Base-by-base conservation (phyloP, 1,284 basidiomycete species). In the Fomitopsis betulina region DNA sequence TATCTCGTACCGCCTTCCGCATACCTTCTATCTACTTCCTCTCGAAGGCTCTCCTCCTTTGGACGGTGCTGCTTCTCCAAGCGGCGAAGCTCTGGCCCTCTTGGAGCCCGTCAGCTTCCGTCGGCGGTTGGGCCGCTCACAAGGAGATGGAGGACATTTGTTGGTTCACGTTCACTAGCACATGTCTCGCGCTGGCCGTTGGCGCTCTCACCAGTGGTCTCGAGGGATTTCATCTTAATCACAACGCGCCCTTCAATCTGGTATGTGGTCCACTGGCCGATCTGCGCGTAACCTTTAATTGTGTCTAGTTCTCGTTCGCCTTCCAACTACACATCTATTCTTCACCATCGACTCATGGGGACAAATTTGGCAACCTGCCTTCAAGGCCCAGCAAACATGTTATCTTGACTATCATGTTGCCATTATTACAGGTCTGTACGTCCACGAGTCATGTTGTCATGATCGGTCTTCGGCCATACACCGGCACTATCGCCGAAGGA, bases 251-350 rank as follows among this genome's bases (percentile, higher is more conserved):
- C 0, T 87, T 87, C 70, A 87, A 87, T 63, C 67, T 89, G 64
- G 87, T 89, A 63, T 53, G 81, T 73, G 58, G 59, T 55, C 42
- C 58, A 54, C 50, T 21, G 55, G 33, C 32, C 2, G n/a, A n/a
- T 7, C n/a, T 21, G 17, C 33, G 47, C 19, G 13, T 15, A 8
- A 10, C 15, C 49, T 54, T 55, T 42, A 27, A 42, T 38, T 49
- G 23, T n/a, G 38, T 40, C 47, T 21, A 90, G 88, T 82, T 89
- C 62, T 86, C 86, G 37, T 91, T 90, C 64, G 82, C 87, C 0
- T 89, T 90, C 70, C 75, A 88, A 42, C 70, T 91, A 17, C 85
- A 90, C 62, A 79, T 89, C 8, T 90, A 89, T 71, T 83, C 86
- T 0, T 83, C 84, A 1, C 84, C 87, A 0, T 68, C 82, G 30